Evolutionary conservation across 2,329 filamentous ascomycete species (phyloP).

Genomic region (Aspergillus spinulosporus): DNA sequence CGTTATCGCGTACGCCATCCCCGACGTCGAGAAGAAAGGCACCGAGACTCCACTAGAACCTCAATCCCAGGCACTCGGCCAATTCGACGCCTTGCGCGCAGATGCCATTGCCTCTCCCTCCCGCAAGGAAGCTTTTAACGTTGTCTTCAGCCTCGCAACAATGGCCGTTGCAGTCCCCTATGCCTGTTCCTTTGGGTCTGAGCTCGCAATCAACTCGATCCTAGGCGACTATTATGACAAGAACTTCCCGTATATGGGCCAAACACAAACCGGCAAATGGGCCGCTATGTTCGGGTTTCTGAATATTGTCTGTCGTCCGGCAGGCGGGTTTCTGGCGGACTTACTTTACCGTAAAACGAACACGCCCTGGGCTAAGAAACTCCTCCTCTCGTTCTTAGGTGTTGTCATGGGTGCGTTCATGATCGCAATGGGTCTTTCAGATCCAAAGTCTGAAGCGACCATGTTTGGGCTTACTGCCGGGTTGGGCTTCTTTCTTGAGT

Average conservation of each 20-base stretch:
- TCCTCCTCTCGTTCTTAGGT: conserved; percentile 58
- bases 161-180: conserved; percentile 56
- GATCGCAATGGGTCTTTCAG: conserved; percentile 62
- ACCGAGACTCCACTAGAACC: conserved; percentile 26
- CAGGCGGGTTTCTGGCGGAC: conserved; percentile 56
- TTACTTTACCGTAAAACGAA: conserved; percentile 54
- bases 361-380: conserved; percentile 64
- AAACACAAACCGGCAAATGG: conserved; percentile 58
- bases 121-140: conserved; percentile 59
- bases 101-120: conserved; percentile 66
- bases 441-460: conserved; percentile 62
- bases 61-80: conserved; percentile 44
- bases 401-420: conserved; percentile 60
- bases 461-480: conserved; percentile 77
- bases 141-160: conserved; percentile 63
- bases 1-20: conserved; percentile 21
- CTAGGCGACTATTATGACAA: conserved; percentile 60
- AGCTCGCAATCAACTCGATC: conserved; percentile 62
- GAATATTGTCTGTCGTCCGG: conserved; percentile 51
- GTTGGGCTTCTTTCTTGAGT: conserved; percentile 79
- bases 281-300: conserved; percentile 56
- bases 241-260: conserved; percentile 56
- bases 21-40: conserved; percentile 37
- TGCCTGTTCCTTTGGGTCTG: conserved; percentile 62
- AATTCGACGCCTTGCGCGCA: conserved; percentile 51